Evolutionary conservation across 495 filamentous ascomycete genomes (phyloP).

Genomic region (Cercophora newfieldiana): DNA sequence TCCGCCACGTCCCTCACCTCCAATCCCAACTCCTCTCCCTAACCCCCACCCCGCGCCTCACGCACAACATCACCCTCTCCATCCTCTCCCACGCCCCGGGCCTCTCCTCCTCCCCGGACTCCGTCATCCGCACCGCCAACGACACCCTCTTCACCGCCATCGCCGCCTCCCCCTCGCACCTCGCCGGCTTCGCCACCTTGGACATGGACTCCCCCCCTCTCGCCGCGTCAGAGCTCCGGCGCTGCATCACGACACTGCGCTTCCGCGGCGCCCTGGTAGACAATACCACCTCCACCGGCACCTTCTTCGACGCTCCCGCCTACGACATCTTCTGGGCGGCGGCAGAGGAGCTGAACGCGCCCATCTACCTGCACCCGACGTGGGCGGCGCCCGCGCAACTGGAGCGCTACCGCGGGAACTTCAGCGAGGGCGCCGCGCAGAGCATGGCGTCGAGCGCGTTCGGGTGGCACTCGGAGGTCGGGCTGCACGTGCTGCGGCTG

Average conservation of each 20-base stretch:
- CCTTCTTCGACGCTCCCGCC: conserved; percentile 47
- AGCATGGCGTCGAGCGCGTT: conserved; percentile 41
- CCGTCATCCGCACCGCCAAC: conserved; percentile 47
- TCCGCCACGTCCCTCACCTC: conserved; percentile 29
- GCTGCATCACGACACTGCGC: conserved; percentile 44
- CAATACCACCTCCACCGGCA: conserved; percentile 47
- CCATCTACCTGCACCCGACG: conserved; percentile 60
- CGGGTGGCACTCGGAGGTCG: conserved; percentile 52
- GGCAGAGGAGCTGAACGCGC: conserved; percentile 54
- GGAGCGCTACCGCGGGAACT: conserved; percentile 45
- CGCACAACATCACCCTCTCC: conserved; percentile 55
- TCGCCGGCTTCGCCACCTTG: conserved; percentile 57
- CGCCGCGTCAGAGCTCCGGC: conserved; percentile 50
- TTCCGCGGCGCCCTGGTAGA: conserved; percentile 62
- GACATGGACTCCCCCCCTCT: conserved; percentile 49
- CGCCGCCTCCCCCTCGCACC: conserved; percentile 29
- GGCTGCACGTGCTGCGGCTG: conserved; percentile 38
- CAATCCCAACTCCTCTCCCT: conserved; percentile 41
- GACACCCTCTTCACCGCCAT: conserved; percentile 54
- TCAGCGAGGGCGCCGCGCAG: conserved; percentile 36
- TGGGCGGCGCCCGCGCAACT: conserved; percentile 39
- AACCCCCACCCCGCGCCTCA: conserved; percentile 44
- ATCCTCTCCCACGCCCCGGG: conserved; percentile 56
- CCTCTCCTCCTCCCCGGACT: conserved; percentile 29
- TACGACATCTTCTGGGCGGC: conserved; percentile 50